These are phyloP conservation scores for Aureobasidium sp. DNA, from an alignment of 2,329 filamentous ascomycete species.

Conservation along the genomic window DNA sequence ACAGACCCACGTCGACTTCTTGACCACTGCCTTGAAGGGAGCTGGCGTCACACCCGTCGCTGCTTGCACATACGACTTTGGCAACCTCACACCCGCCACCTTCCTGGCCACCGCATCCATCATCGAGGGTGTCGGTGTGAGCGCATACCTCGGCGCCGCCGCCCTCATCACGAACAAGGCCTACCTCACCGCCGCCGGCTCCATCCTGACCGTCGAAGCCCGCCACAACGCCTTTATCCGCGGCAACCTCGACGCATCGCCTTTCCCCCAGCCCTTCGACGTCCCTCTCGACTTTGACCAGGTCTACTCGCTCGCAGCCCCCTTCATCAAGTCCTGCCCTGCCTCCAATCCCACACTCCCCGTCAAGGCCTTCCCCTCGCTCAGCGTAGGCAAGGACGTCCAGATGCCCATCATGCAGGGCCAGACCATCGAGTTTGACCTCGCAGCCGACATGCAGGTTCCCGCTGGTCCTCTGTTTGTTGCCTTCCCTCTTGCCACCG, in stretches of 20 bases:
- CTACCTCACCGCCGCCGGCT: conserved; percentile 55
- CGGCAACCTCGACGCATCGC: conserved; percentile 34
- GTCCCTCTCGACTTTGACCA: conserved; percentile 51
- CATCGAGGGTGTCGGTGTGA: conserved; percentile 53
- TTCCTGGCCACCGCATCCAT: conserved; percentile 49
- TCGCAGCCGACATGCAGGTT: conserved; percentile 19
- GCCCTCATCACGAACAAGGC: conserved; percentile 49
- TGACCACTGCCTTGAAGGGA: conserved; percentile 39
- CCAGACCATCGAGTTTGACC: conserved; percentile 20
- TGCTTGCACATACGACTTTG: conserved; percentile 52
- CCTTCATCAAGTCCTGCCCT: conserved; percentile 56
- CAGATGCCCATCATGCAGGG: conserved; percentile 12
- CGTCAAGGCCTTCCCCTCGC: conserved; percentile 41
- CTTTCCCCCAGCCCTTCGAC: conserved; percentile 56
- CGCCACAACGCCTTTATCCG: conserved; percentile 58
- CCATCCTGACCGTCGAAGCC: conserved; percentile 58
- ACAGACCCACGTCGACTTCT: conserved; percentile 50
- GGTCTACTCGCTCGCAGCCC: conserved; percentile 58
- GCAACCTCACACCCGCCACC: conserved; percentile 38
- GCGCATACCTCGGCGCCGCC: conserved; percentile 57
- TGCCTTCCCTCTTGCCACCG: conserved; percentile 21
- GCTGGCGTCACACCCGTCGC: conserved; percentile 48
- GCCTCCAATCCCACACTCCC: conserved; percentile 48
- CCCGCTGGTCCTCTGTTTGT: conserved; percentile 24
- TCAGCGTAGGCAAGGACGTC: conserved; percentile 17